Evolutionary conservation across 1,139 yeast genomes (phyloP).

Genomic region (Scheffersomyces stambukii): DNA sequence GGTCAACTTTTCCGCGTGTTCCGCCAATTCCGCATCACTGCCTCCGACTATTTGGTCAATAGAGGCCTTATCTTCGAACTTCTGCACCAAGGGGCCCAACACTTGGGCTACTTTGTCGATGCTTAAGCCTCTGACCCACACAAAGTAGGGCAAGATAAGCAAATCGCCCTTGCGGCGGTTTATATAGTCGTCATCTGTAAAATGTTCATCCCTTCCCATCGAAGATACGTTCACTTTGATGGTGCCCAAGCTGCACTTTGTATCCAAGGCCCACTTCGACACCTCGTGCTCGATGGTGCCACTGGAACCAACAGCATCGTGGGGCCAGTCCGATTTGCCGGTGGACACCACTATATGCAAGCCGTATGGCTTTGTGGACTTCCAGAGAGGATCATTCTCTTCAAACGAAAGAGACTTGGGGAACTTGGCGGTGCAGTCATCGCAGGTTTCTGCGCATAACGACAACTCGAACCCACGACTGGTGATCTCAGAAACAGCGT

Average conservation of each 20-base stretch:
- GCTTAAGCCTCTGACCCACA: conserved; percentile 59
- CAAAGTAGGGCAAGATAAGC: conserved; percentile 70
- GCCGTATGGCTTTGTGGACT: conserved; percentile 64
- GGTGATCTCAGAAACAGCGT: conserved; percentile 17
- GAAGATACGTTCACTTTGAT: conserved; percentile 55
- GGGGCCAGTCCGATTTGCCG: conserved; percentile 81
- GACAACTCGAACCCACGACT: conserved; percentile 39
- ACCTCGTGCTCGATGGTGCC: conserved; percentile 52
- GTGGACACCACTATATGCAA: conserved; percentile 78
- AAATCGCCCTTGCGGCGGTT: conserved; percentile 50
- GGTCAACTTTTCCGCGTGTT: conserved; percentile 5
- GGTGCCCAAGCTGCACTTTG: conserved; percentile 15
- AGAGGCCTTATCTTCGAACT: conserved; percentile 19
- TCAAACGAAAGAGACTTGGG: conserved; percentile 56
- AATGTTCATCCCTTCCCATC: conserved; percentile 33
- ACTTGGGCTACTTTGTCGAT: conserved; percentile 41
- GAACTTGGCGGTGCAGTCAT: conserved; percentile 44
- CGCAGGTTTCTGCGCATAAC: conserved; percentile 47
- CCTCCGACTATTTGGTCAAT: too few species aligned
- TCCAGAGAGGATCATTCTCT: conserved; percentile 51
- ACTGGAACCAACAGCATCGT: conserved; percentile 57
- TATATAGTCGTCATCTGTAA: conserved; percentile 38
- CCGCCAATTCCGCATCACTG: conserved; percentile 6
- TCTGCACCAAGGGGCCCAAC: conserved; percentile 43
- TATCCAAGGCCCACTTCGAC: conserved; percentile 40